phyloP scores from a whole-genome alignment of 1,284 basidiomycete species.

The Trametes polyzona region DNA sequence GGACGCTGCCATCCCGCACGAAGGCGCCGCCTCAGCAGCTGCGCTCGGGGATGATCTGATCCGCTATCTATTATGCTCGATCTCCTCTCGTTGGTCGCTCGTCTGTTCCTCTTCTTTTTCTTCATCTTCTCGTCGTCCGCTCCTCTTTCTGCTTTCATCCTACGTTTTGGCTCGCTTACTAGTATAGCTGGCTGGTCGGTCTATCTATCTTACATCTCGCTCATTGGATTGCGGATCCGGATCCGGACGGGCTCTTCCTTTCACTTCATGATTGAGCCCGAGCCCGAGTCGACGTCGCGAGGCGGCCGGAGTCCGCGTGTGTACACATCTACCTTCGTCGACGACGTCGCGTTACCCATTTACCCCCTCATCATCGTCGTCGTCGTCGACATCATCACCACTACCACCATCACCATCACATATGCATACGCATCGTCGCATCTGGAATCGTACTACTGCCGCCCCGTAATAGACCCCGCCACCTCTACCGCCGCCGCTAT shows the following conservation, averaged over 20 bases:
- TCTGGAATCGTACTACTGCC: slow-evolving; percentile 8
- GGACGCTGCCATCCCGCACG: slow-evolving; percentile 16
- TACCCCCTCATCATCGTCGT: background rate
- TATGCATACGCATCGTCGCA: background rate
- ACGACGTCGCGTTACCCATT: no score
- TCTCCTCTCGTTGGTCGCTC: slow-evolving; percentile 1
- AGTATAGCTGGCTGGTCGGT: slow-evolving; percentile 12
- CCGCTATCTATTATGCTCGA: slow-evolving; percentile 8
- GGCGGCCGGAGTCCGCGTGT: no score
- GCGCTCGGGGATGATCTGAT: slow-evolving; percentile 28
- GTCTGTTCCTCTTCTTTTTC: slow-evolving; percentile 3
- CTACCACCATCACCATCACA: background rate
- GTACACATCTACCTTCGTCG: no score
- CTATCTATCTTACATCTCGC: slow-evolving; percentile 25
- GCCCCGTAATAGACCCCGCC: slow-evolving; percentile 10
- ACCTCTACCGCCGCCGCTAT: background rate
- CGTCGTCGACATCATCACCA: background rate
- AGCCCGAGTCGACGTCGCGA: no score
- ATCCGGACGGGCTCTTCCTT: background rate
- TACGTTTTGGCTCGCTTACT: no score
- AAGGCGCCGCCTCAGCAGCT: slow-evolving; percentile 22
- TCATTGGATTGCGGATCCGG: slow-evolving; percentile 18
- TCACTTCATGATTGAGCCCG: no score
- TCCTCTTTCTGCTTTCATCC: no score
- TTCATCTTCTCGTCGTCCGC: background rate